These are phyloP conservation scores for Vigna angularis DNA, from an alignment of 306 rosid species.

Conservation along the genomic window DNA sequence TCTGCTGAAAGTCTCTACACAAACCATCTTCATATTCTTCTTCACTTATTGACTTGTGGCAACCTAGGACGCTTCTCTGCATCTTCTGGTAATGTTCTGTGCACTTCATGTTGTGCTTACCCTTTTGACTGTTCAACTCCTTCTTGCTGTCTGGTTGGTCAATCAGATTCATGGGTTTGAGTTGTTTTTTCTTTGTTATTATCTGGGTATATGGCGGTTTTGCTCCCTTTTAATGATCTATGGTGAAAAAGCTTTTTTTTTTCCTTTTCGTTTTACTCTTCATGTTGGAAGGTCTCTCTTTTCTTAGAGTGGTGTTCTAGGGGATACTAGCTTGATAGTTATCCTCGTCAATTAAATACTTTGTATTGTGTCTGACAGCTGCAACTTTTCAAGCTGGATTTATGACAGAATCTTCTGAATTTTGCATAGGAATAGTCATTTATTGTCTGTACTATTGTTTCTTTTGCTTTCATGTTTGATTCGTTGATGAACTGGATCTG, in stretches of 20 bases:
- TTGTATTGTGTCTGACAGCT: neutral
- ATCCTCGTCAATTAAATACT: neutral
- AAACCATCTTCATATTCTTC: neutral
- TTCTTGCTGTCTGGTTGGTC: neutral
- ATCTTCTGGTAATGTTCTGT: constrained; percentile 34
- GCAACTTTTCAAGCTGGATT: constrained; percentile 11
- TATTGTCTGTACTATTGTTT: neutral
- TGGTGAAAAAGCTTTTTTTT: neutral
- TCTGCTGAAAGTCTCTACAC: neutral
- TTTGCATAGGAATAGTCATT: neutral
- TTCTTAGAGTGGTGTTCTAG: neutral
- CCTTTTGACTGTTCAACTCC: constrained; percentile 6
- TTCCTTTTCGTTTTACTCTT: neutral
- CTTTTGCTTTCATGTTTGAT: constrained; percentile 3
- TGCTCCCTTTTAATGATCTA: neutral
- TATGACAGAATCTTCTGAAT: neutral
- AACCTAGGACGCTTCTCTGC: constrained; percentile 13
- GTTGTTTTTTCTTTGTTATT: neutral
- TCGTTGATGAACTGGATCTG: constrained; percentile 25
- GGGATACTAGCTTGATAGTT: neutral
- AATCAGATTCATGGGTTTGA: neutral
- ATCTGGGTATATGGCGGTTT: neutral
- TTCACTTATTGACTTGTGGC: constrained; percentile 27
- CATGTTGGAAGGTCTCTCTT: neutral
- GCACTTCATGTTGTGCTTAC: neutral